These are phyloP conservation scores for Phanerochaete sordida DNA, from an alignment of 768 basidiomycete species.

Conservation along the genomic window DNA sequence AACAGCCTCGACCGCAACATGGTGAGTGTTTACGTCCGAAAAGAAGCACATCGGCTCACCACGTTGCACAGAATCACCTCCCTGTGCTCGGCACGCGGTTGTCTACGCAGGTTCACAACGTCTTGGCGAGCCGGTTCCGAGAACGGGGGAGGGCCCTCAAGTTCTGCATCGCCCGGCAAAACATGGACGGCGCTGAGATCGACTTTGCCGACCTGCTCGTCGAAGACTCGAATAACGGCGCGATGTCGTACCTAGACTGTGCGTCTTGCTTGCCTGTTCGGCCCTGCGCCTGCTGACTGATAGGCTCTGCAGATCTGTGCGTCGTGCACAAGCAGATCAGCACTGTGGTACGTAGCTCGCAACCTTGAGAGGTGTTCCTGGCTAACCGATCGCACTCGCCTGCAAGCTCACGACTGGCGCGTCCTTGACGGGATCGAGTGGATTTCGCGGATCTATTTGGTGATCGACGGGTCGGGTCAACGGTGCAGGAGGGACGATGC, in stretches of 20 bases:
- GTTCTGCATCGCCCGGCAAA: conserved; percentile 81
- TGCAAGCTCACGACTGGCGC: conserved; percentile 17
- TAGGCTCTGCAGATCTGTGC: conserved; percentile 28
- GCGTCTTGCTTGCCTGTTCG: conserved; percentile 25
- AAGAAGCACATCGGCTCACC: background rate
- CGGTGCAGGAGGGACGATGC: background rate
- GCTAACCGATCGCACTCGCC: background rate
- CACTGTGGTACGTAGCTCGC: conserved; percentile 26
- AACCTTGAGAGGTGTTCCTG: background rate
- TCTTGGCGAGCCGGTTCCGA: conserved; percentile 63
- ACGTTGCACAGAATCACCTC: conserved; percentile 50
- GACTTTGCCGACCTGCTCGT: conserved; percentile 97
- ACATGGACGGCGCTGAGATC: conserved; percentile 88
- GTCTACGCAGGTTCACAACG: conserved; percentile 82
- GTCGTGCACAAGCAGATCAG: conserved; percentile 37
- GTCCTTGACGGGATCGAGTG: conserved; percentile 8
- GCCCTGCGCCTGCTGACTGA: background rate
- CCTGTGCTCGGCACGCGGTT: conserved; percentile 71
- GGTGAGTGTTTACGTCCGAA: conserved; percentile 41
- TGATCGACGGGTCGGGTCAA: conserved; percentile 2
- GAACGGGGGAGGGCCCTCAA: conserved; percentile 54
- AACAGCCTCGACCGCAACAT: conserved; percentile 63
- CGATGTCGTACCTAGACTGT: conserved; percentile 91
- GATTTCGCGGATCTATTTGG: conserved; percentile 16
- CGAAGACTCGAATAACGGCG: conserved; percentile 97